Percentiles rank a stretch among this genome's conserved stretches.
phyloP scores from a whole-genome alignment of 306 rosid species.

The Nissolia schottii region DNA sequence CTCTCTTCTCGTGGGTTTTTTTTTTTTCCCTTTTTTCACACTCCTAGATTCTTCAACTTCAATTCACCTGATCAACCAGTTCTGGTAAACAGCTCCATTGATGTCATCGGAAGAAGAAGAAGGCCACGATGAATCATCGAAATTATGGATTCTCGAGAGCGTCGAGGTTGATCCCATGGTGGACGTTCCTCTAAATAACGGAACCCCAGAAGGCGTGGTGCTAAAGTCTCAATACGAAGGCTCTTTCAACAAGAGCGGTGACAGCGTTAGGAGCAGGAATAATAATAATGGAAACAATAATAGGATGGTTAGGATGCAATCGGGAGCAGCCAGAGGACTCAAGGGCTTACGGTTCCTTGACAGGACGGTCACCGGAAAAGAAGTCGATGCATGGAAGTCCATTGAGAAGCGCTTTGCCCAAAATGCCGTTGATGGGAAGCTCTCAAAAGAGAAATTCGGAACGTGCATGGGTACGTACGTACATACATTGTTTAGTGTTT shows the following conservation, averaged over 20 bases:
- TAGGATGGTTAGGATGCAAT: constrained; percentile 30
- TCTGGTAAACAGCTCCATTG: too few relatives aligned
- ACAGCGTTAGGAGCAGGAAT: constrained; percentile 27
- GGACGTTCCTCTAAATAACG: constrained; percentile 25
- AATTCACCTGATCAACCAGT: neutral
- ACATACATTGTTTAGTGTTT: neutral
- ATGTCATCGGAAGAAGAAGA: constrained; percentile 37
- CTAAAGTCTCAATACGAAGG: constrained; percentile 14
- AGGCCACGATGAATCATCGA: constrained; percentile 30
- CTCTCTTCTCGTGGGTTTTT: neutral
- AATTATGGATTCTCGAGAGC: constrained; percentile 55
- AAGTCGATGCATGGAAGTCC: constrained; percentile 64
- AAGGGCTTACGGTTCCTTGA: constrained; percentile 73
- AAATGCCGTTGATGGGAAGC: constrained; percentile 42
- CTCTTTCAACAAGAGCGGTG: neutral
- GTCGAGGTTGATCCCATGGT: constrained; percentile 46
- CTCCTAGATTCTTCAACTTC: neutral
- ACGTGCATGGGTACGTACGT: constrained; percentile 70
- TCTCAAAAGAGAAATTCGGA: constrained; percentile 71
- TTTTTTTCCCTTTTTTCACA: neutral
- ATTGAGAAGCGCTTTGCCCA: constrained; percentile 53
- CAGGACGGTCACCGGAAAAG: constrained; percentile 62
- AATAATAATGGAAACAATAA: neutral
- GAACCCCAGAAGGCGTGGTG: neutral
- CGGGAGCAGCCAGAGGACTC: constrained; percentile 65